Percentiles rank a stretch among this genome's conserved stretches.
These are phyloP conservation scores for Clausena lansium DNA, from an alignment of 345 rosid genomes.

Conservation along the genomic window DNA sequence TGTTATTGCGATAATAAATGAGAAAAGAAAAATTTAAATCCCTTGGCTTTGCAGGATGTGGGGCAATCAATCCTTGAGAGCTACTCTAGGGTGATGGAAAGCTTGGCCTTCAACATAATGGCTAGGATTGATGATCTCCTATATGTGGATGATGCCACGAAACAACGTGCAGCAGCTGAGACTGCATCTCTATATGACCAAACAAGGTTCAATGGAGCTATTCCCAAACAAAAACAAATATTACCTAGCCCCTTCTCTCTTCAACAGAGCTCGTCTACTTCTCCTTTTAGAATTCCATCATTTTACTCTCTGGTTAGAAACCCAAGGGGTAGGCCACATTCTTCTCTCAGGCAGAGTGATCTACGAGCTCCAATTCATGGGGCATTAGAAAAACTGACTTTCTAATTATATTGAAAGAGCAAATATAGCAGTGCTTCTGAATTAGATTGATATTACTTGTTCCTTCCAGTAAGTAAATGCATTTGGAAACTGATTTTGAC, in stretches of 20 bases:
- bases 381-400: slow-evolving; percentile 28
- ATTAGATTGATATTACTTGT: not conserved
- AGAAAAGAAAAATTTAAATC: not conserved
- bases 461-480: not conserved
- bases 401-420: slow-evolving; percentile 10
- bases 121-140: slow-evolving; percentile 46
- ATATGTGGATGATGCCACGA: slow-evolving; percentile 43
- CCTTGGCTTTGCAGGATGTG: slow-evolving; percentile 37
- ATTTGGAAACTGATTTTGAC: slow-evolving; percentile 18
- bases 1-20: not conserved
- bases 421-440: not conserved
- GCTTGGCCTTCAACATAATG: slow-evolving; percentile 42
- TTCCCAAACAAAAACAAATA: slow-evolving; percentile 23
- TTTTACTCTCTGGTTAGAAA: slow-evolving; percentile 11
- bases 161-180: slow-evolving; percentile 33
- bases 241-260: slow-evolving; percentile 20
- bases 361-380: slow-evolving; percentile 10
- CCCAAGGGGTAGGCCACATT: not conserved
- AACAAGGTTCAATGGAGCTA: slow-evolving; percentile 12
- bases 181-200: slow-evolving; percentile 16
- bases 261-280: slow-evolving; percentile 9
- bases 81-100: slow-evolving; percentile 50
- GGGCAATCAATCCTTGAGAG: slow-evolving; percentile 50
- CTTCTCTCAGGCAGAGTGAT: slow-evolving; percentile 11
- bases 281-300: slow-evolving; percentile 9